These are phyloP conservation scores for Stephania cephalantha DNA, from an alignment of 164 flowering plant genomes.

Conservation along the genomic window DNA sequence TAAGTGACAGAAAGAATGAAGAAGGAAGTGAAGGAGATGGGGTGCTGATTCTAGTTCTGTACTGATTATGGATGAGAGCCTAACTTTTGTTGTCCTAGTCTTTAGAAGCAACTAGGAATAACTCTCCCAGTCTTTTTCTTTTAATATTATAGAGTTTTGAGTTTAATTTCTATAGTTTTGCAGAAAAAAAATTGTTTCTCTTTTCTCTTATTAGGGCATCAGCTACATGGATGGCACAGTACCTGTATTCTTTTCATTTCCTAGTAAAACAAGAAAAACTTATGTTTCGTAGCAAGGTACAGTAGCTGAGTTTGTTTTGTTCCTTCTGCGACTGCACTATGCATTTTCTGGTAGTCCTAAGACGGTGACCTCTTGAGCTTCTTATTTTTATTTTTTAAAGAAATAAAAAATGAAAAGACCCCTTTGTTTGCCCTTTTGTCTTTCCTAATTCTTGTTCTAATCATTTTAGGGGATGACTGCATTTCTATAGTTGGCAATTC, in stretches of 20 bases:
- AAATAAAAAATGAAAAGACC: no score
- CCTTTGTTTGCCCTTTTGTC: background rate
- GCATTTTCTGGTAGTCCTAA: no score
- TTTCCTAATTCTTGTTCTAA: slow-evolving; percentile 1
- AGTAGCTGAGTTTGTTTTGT: no score
- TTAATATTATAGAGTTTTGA: background rate
- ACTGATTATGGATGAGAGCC: background rate
- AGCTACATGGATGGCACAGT: background rate
- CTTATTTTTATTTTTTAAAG: no score
- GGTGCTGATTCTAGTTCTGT: background rate
- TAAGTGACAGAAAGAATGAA: no score
- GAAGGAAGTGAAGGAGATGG: background rate
- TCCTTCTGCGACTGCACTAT: no score
- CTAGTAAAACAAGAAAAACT: no score
- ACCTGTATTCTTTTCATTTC: no score
- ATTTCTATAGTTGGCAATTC: slow-evolving; percentile 79
- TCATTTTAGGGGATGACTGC: slow-evolving; percentile 85
- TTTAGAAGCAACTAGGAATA: background rate
- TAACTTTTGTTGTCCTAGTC: background rate
- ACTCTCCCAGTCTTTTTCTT: background rate
- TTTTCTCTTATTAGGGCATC: background rate
- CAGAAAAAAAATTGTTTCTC: background rate
- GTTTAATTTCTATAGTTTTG: background rate
- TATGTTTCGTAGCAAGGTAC: no score
- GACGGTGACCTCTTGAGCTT: background rate